Percentiles rank a stretch among this genome's conserved stretches.
Conservation (phyloP, 192 early-diverging fungal species). For the Umbelopsis ramanniana region DNA sequence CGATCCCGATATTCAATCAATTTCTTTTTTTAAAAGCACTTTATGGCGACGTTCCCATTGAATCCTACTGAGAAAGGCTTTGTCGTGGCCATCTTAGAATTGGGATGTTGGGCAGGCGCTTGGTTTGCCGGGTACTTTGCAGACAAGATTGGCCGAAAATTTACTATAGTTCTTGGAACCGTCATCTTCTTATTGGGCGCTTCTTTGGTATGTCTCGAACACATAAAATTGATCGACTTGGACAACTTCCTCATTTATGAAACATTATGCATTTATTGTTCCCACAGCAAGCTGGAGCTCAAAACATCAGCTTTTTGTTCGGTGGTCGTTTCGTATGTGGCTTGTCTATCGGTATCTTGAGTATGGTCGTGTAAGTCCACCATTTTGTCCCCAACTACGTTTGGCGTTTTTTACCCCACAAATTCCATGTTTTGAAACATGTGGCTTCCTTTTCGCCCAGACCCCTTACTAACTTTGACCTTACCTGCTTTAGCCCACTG, state of each 20-base stretch:
- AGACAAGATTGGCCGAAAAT: constrained; percentile 61
- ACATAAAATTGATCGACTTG: background rate
- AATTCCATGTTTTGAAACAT: background rate
- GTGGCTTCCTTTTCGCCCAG: background rate
- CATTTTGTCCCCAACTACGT: background rate
- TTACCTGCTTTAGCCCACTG: constrained; percentile 35
- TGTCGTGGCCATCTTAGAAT: constrained; percentile 58
- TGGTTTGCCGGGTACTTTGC: constrained; percentile 59
- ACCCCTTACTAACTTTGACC: constrained; percentile 31
- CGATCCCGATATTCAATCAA: background rate
- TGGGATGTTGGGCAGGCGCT: constrained; percentile 70
- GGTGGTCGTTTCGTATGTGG: constrained; percentile 59
- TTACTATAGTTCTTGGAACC: constrained; percentile 61
- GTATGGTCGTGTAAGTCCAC: constrained; percentile 43
- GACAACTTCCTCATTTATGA: background rate
- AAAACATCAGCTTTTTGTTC: constrained; percentile 46
- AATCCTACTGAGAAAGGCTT: constrained; percentile 34
- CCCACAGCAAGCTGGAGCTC: constrained; percentile 38
- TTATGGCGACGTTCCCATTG: constrained; percentile 29
- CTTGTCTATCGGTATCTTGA: constrained; percentile 54
- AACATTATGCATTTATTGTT: constrained; percentile 19
- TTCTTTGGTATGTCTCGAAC: constrained; percentile 22
- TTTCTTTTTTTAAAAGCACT: constrained; percentile 6
- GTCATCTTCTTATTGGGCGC: constrained; percentile 56
- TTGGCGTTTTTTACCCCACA: constrained; percentile 26